phyloP scores from a whole-genome alignment of 768 basidiomycete genomes.

The Naganishia onofrii region DNA sequence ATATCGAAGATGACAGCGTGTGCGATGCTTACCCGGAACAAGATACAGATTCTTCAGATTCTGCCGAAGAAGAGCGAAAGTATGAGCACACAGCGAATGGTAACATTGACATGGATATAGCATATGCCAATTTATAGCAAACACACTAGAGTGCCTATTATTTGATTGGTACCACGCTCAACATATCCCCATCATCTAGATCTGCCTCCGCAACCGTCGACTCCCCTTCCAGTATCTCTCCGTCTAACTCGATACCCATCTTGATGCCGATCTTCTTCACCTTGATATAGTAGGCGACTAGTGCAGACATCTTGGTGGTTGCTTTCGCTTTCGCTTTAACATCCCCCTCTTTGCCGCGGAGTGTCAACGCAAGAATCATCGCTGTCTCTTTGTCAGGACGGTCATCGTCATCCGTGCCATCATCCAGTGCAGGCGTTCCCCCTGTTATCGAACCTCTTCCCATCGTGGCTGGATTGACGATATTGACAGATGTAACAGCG shows the following conservation, averaged over 20 bases:
- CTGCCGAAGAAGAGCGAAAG: too few relatives aligned
- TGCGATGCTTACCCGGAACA: too few relatives aligned
- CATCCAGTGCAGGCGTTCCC: slow-evolving; percentile 1
- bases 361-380: slow-evolving; percentile 4
- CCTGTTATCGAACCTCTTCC: neutral
- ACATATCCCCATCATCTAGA: slow-evolving; percentile 19
- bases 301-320: slow-evolving; percentile 13
- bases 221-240: slow-evolving; percentile 16
- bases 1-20: too few relatives aligned
- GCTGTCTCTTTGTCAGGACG: neutral
- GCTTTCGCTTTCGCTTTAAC: slow-evolving; percentile 16
- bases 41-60: too few relatives aligned
- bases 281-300: slow-evolving; percentile 6
- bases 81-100: too few relatives aligned
- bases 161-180: slow-evolving; percentile 11
- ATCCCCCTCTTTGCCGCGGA: slow-evolving; percentile 15
- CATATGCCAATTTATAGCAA: too few relatives aligned
- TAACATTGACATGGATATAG: too few relatives aligned
- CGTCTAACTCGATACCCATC: slow-evolving; percentile 20
- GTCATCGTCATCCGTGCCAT: slow-evolving; percentile 5
- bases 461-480: neutral
- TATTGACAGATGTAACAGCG: neutral
- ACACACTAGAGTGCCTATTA: neutral
- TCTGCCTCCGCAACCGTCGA: slow-evolving; percentile 9
- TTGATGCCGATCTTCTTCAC: neutral